phyloP scores from a whole-genome alignment of 2,329 filamentous ascomycete genomes.

The Cryphonectria japonica region DNA sequence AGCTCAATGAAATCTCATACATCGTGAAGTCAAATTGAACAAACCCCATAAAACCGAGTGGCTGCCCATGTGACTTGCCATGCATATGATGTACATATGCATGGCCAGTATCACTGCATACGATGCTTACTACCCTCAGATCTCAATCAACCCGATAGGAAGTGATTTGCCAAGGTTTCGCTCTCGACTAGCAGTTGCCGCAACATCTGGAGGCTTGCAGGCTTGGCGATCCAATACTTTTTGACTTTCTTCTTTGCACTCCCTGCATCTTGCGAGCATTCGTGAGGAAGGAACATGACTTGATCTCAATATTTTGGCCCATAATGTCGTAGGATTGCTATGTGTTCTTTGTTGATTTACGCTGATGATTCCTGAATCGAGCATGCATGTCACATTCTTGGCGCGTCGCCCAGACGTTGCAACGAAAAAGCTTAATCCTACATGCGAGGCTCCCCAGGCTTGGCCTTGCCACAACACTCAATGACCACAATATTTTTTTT shows the following conservation, averaged over 20 bases:
- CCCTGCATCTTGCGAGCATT: neutral
- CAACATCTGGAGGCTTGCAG: neutral
- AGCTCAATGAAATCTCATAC: neutral
- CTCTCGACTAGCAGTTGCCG: neutral
- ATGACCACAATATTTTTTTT: too few species aligned
- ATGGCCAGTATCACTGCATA: neutral
- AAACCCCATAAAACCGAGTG: neutral
- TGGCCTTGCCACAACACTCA: neutral
- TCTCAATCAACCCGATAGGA: neutral
- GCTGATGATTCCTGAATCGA: neutral
- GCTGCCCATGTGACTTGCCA: neutral
- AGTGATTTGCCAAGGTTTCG: neutral
- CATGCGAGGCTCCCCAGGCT: neutral
- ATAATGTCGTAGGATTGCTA: neutral
- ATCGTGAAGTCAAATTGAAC: neutral
- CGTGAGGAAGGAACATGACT: neutral
- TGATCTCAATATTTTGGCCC: neutral
- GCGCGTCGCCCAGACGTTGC: neutral
- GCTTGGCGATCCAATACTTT: neutral
- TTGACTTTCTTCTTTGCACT: neutral
- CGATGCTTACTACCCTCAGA: neutral
- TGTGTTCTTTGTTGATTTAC: neutral
- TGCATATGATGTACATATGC: neutral
- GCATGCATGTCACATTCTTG: neutral
- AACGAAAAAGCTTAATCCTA: neutral